Evolutionary conservation across 108 stramenopile genomes (phyloP).

Genomic region (Skeletonema menzelii): DNA sequence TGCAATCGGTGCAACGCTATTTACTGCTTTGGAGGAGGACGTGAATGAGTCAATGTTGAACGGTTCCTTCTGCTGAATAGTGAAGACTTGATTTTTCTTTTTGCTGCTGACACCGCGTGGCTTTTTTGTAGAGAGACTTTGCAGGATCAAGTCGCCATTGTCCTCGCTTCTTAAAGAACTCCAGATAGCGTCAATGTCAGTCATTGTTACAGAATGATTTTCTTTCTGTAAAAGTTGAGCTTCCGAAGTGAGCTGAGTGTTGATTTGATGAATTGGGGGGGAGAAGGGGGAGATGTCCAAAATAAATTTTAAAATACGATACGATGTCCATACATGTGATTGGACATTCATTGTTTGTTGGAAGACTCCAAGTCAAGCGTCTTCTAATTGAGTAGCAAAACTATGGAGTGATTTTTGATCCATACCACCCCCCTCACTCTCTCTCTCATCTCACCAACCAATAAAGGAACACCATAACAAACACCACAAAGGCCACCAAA

Average conservation of each 20-base stretch:
- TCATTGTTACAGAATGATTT: not conserved
- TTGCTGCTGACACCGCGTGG: not conserved
- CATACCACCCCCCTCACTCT: not conserved
- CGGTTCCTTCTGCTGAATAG: not conserved
- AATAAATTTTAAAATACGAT: no score
- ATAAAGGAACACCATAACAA: slow-evolving; percentile 83
- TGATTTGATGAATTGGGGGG: no score
- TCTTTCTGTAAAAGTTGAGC: no score
- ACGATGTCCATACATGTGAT: no score
- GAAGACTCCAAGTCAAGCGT: no score
- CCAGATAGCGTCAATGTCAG: slow-evolving; percentile 31
- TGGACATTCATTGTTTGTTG: no score
- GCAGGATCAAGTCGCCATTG: not conserved
- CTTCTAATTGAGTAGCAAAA: no score
- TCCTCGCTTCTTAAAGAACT: slow-evolving; percentile 33
- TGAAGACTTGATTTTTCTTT: not conserved
- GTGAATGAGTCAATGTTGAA: slow-evolving; percentile 18
- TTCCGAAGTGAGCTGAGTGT: no score
- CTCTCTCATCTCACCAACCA: slow-evolving; percentile 55
- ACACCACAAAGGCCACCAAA: slow-evolving; percentile 83
- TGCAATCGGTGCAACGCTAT: not conserved
- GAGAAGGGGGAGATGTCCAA: no score
- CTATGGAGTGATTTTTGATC: no score
- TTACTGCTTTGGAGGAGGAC: not conserved
- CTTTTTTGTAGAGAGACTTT: not conserved